Evolutionary conservation across 345 rosid species (phyloP), one percentile per base, ranked within the genome.

Genomic region (Gynandropsis gynandra): DNA sequence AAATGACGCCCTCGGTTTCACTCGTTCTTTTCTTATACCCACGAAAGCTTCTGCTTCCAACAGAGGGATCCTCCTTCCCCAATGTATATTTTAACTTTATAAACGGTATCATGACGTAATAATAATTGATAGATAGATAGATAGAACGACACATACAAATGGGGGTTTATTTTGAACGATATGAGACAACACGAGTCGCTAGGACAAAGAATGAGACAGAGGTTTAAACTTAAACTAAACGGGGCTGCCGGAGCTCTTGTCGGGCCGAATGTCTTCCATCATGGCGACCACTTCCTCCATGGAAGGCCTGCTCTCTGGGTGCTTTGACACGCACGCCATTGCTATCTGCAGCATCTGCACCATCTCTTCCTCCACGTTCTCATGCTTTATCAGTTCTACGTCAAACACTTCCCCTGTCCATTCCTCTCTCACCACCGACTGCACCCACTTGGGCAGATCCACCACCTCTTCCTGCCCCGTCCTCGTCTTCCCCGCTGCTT

Each of bases 351-450:
- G 85, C 95, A 82, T 84, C 75, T 82, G 85, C 56, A 90, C 95
- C 85, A 90, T 71, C 73, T 87, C 98, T 64, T 87, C 98, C 58
- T 90, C 88, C 0, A 75, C 77, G 40, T 78, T 77, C 31, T 72
- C 69, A 31, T 72, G 74, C 61, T 65, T 84, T 63, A 82, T 71
- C 12, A 88, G 81, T 66, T 88, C 95, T 12, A 73, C 76, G 9
- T 84, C 97, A 52, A 84, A 88, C 58, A 88, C 97, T 74, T 88
- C 97, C 0, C 94, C 80, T 5, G 97, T 84, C 97, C 97, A 88
- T 64, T 88, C 95, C 69, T 88, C 97, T 38, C 86, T 67, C 46
- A 88, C 88, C 39, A 84, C 88, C 1, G 97, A 84, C 61, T 82
- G 94, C 24, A 84, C 97, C 97, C 97, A 88, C 34, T 73, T 78